Evolutionary conservation across 1,284 basidiomycete species (phyloP), one percentile per base, ranked within the genome.

Genomic region (Ustilago trichophora): DNA sequence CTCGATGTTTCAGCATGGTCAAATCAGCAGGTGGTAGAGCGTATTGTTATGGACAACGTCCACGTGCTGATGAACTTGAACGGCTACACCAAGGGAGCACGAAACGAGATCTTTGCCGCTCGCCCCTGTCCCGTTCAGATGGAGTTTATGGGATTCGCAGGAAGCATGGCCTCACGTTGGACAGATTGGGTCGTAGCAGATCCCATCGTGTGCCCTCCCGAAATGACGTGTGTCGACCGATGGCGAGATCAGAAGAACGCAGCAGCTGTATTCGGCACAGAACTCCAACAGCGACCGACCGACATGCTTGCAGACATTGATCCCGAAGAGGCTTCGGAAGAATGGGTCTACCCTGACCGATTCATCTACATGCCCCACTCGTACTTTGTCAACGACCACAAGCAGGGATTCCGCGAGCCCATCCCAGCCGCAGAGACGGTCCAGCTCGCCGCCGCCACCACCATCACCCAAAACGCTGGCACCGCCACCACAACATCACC

Each of bases 1-100:
- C 44, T 83, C 25, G 87, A 88, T 57, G 85, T 87, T 6, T 86
- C 86, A 11, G 57, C 80, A 4, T 85, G 84, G 84, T 73, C 84
- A 10, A 83, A 84, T 16, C 78, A 84, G 50, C 81, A 81, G 26
- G 82, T 86, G 29, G 79, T 85, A 34, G 82, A 86, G 48, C 82
- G 77, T 43, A 85, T 88, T 52, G 64, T 83, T 25, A 72, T 78
- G 56, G 85, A 88, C 62, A 82, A 84, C 43, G 86, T 88, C 54
- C 87, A 88, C 67, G 84, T 80, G 84, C 83, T 88, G 18, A 82
- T 87, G 56, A 87, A 87, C 60, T 77, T 87, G 4, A 87, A 87
- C 18, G 87, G 87, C 4, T 88, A 88, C 66, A 88, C 87, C n/a
- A 88, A 87, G 75, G 87, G 87, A 10, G 86, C 87, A 3, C 80